These are phyloP conservation scores for Phycomyces nitens DNA, from an alignment of 192 early-diverging fungal species.

Conservation along the genomic window DNA sequence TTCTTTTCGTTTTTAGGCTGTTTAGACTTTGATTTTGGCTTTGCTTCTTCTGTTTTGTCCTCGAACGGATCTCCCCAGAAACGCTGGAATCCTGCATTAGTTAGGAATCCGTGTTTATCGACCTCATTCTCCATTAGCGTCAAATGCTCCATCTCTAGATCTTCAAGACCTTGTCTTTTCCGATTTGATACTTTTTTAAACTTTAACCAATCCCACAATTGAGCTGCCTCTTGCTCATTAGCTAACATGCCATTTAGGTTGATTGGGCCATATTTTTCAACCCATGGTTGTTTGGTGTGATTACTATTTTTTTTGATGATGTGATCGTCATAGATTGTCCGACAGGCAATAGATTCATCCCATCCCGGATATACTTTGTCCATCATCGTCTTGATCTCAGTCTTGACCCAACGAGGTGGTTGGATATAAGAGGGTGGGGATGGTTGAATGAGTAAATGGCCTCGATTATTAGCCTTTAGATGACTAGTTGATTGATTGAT, in stretches of 20 bases:
- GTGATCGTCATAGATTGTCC: neutral
- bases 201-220: constrained; percentile 25
- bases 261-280: constrained; percentile 25
- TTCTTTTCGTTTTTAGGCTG: neutral
- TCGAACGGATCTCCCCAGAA: neutral
- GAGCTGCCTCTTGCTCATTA: neutral
- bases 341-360: neutral
- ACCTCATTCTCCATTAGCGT: neutral
- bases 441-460: neutral
- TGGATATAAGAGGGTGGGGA: neutral
- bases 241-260: constrained; percentile 15
- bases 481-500: neutral
- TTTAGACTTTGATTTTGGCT: neutral
- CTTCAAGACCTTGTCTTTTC: neutral
- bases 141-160: neutral
- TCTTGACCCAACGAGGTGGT: neutral
- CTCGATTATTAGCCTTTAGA: neutral
- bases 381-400: constrained; percentile 7
- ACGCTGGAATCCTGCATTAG: neutral
- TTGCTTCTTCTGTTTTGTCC: neutral
- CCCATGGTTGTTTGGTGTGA: constrained; percentile 5
- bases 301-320: neutral
- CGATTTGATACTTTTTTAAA: constrained; percentile 14
- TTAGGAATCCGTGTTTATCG: neutral
- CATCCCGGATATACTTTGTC: constrained; percentile 4